Evolutionary conservation across 2,329 filamentous ascomycete genomes (phyloP), one percentile per base, ranked within the genome.

Genomic region (Aspergillus pseudoglaucus): DNA sequence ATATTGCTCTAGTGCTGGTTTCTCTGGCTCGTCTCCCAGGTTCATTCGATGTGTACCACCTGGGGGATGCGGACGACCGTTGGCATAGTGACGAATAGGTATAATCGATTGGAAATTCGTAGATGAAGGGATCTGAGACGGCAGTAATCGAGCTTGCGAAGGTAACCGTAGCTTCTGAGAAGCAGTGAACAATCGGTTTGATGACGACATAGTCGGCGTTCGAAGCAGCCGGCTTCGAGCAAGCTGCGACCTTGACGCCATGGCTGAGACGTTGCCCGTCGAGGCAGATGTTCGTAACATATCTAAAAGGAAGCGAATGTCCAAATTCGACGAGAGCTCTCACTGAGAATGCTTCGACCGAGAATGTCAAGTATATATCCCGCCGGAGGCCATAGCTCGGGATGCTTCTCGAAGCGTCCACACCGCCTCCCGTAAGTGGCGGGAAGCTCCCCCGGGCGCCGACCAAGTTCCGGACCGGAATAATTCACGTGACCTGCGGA

Each of bases 1-100:
- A 62, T 84, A 98, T 67, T 95, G 82, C 67, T 97, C 91, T 45
- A 97, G 73, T 0, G 93, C 90, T 2, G 90, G 77, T 70, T 96
- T 95, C 68, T 96, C 79, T 5, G 74, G 73, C 57, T 82, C 86
- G 48, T 80, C 82, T 47, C 88, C 81, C 65, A 97, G 71, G 64
- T 97, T 84, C 90, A 97, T 97, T 55, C 86, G 87, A 70, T 96
- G 89, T 1, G 90, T 96, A 47, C 90, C 90, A 44, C 91, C 91
- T 0, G 91, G 90, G 1, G 90, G 90, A 55, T 93, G 88, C 53
- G 90, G 88, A 50, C 85, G 69, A 8, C 77, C 74, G 54, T 67
- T 77, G 60, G 87, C 85, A 75, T 83, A 75, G 49, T 63, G 59
- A 45, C 68, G 63, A 39, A 68, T 49, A 17, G 52, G 46, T 12